Percentiles rank a stretch among this genome's conserved stretches.
Evolutionary conservation across 805 yeast genomes (phyloP).

Genomic region (Schwanniomyces occidentalis): DNA sequence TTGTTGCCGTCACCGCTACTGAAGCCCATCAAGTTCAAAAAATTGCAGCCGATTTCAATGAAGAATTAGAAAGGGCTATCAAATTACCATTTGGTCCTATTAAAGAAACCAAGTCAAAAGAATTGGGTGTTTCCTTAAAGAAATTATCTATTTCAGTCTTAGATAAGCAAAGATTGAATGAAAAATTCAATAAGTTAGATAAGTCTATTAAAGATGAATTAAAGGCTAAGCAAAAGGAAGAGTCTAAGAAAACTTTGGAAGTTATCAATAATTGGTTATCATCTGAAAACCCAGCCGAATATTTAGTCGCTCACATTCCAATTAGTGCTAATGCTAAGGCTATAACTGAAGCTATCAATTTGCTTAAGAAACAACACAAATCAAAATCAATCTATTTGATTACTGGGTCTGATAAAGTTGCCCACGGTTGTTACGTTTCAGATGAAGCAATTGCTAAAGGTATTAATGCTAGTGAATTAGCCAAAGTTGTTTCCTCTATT

Average conservation of each 20-base stretch:
- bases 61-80: conserved; percentile 57
- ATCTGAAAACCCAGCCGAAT: conserved; percentile 52
- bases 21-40: conserved; percentile 91
- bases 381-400: conserved; percentile 77
- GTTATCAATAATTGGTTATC: conserved; percentile 69
- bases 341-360: conserved; percentile 86
- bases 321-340: conserved; percentile 89
- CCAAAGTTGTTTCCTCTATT: conserved; percentile 62
- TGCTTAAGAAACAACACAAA: conserved; percentile 73
- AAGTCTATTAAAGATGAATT: conserved; percentile 85
- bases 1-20: conserved; percentile 93
- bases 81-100: conserved; percentile 68
- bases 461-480: conserved; percentile 73
- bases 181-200: conserved; percentile 74
- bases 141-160: conserved; percentile 80
- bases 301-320: conserved; percentile 64
- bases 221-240: conserved; percentile 86
- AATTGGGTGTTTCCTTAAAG: conserved; percentile 79
- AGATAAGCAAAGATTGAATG: conserved; percentile 73
- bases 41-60: conserved; percentile 70
- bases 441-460: conserved; percentile 69
- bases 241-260: conserved; percentile 76
- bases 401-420: conserved; percentile 80
- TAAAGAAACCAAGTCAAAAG: conserved; percentile 83
- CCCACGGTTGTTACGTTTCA: conserved; percentile 91